Evolutionary conservation across 768 basidiomycete species (phyloP), one percentile per base, ranked within the genome.

Genomic region (Tubosaeta brunneosetosa): DNA sequence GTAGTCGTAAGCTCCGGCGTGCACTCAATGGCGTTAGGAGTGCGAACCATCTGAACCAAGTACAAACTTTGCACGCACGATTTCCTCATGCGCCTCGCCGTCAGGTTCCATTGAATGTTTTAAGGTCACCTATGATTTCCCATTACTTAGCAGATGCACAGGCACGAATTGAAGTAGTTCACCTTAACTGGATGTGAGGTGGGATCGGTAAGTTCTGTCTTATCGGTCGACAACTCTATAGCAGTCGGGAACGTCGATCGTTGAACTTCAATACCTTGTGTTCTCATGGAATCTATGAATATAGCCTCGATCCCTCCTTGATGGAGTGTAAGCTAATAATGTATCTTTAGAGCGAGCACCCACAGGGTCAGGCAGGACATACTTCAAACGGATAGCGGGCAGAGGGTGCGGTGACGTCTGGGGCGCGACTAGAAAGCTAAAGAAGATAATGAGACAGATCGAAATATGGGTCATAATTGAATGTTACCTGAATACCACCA

Each of bases 361-460:
- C 29, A n/a, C 13, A 11, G 19, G 12, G 17, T 53, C 31, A 7
- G 9, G 25, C 14, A 34, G 27, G 19, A 52, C 65, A 49, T 58
- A 83, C 86, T 69, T 86, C 86, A 55, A 84, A 88, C 4, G 84
- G 86, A 65, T 81, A 88, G 33, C 85, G 76, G 13, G 86, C 85
- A 13, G 77, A 76, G 0, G 80, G 72, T 4, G 82, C 80, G 3
- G 74, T 78, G 13, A 88, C 73, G 62, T 86, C 85, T 3, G 81
- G 71, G 0, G 78, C 75, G 10, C 84, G 78, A 47, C 83, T 79
- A 11, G 82, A 82, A 9, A 85, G 74, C 85, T 88, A 47, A 50
- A 34, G 40, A 7, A 11, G 45, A 40, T 5, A 19, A 40, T 47
- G 19, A 49, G 44, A 49, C 13, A 11, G 8, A 51, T 47, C 6